phyloP scores from a whole-genome alignment of 805 yeast species.

The Wickerhamomyces bovis region DNA sequence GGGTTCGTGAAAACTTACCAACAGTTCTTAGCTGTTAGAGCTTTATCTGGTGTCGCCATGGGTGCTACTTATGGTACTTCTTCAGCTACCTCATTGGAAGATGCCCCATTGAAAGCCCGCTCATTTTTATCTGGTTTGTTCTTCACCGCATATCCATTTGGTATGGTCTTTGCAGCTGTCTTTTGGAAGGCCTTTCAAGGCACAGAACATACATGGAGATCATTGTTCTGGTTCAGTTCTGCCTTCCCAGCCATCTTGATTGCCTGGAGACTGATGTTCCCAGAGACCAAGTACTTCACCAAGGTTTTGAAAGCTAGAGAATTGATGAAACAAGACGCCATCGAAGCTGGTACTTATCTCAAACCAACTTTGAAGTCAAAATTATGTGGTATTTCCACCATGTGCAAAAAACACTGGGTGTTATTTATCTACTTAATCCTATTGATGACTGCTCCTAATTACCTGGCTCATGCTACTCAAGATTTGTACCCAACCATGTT shows the following conservation, averaged over 20 bases:
- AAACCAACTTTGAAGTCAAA: slow-evolving; percentile 20
- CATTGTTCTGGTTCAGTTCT: slow-evolving; percentile 68
- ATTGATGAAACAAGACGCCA: slow-evolving; percentile 23
- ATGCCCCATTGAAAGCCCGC: slow-evolving; percentile 54
- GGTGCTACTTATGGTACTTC: slow-evolving; percentile 44
- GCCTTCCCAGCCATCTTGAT: slow-evolving; percentile 56
- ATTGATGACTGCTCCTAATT: slow-evolving; percentile 64
- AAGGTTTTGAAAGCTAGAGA: slow-evolving; percentile 26
- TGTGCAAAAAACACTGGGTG: slow-evolving; percentile 53
- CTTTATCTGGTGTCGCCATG: slow-evolving; percentile 54
- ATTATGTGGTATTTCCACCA: slow-evolving; percentile 25
- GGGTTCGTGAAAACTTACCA: slow-evolving; percentile 52
- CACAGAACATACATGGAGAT: slow-evolving; percentile 53
- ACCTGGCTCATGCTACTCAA: slow-evolving; percentile 69
- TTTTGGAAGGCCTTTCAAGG: slow-evolving; percentile 57
- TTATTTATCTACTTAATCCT: slow-evolving; percentile 50
- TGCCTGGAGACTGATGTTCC: slow-evolving; percentile 48
- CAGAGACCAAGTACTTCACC: slow-evolving; percentile 53
- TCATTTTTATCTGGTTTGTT: slow-evolving; percentile 59
- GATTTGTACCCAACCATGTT: slow-evolving; percentile 66
- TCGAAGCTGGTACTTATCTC: slow-evolving; percentile 25
- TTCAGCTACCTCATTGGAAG: slow-evolving; percentile 48
- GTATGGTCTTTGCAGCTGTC: slow-evolving; percentile 56
- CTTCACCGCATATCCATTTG: slow-evolving; percentile 56
- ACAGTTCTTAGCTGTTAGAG: slow-evolving; percentile 58